Percentiles rank a stretch among this genome's conserved stretches.
Evolutionary conservation across 352 stramenopile genomes (phyloP).

Genomic region (Achlya hypogyna): DNA sequence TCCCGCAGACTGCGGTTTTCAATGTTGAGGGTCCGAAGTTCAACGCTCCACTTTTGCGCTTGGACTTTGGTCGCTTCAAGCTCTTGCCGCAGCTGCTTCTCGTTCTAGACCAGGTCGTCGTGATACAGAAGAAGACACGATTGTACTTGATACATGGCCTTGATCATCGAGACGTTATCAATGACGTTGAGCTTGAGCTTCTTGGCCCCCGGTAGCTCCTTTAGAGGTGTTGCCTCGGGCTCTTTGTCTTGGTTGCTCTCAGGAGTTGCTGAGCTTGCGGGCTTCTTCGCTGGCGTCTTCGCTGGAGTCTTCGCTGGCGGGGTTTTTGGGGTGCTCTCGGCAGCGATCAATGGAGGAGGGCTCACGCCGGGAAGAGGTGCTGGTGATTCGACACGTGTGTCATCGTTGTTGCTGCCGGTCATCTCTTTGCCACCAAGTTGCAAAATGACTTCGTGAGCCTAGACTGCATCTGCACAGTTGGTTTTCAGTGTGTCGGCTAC

Average conservation of each 20-base stretch:
- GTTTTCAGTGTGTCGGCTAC: neutral
- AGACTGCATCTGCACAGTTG: neutral
- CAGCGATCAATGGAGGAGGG: too few species aligned
- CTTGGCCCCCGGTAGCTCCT: neutral
- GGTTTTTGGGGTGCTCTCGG: too few species aligned
- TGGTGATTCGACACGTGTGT: neutral
- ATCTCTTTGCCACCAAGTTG: neutral
- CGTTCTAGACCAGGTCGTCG: slow-evolving; percentile 33
- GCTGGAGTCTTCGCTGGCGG: too few species aligned
- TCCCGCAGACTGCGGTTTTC: slow-evolving; percentile 48
- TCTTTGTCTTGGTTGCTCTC: neutral
- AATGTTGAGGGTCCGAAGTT: slow-evolving; percentile 37
- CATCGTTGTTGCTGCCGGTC: neutral
- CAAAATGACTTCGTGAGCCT: slow-evolving; percentile 18
- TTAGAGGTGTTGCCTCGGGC: neutral
- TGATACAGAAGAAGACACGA: neutral
- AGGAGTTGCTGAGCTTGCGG: neutral
- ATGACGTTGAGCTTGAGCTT: slow-evolving; percentile 45
- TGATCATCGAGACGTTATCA: slow-evolving; percentile 51
- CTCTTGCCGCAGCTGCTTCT: slow-evolving; percentile 30
- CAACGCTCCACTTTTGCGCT: slow-evolving; percentile 26
- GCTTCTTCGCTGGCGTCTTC: too few species aligned
- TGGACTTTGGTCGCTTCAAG: slow-evolving; percentile 20
- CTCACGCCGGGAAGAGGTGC: neutral
- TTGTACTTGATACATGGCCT: slow-evolving; percentile 21